phyloP scores from a whole-genome alignment of 2,329 filamentous ascomycete species.

The Pseudopyrenochaeta lycopersici region DNA sequence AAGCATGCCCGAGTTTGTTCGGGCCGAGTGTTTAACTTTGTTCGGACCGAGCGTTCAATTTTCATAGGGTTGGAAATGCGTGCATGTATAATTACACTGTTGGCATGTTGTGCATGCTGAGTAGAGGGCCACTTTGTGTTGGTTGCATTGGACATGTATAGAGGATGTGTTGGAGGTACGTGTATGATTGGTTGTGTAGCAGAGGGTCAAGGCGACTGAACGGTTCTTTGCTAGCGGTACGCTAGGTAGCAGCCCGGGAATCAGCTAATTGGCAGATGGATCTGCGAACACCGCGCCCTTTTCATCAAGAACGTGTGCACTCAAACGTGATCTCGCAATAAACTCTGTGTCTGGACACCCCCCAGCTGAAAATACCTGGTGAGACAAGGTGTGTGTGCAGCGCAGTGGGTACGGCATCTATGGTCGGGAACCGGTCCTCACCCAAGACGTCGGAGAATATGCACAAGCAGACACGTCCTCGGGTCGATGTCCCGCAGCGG shows the following conservation, averaged over 20 bases:
- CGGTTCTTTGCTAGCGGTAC: too few species aligned
- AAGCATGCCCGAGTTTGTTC: neutral
- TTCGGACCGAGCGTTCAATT: neutral
- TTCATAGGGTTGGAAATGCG: too few species aligned
- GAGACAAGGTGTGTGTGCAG: neutral
- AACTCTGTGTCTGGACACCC: neutral
- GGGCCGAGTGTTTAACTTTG: neutral
- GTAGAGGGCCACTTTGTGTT: too few species aligned
- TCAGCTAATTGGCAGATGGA: neutral
- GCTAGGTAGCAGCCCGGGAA: too few species aligned
- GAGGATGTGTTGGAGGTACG: neutral
- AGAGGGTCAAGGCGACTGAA: neutral
- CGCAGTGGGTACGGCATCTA: neutral
- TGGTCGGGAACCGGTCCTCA: neutral
- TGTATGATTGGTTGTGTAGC: neutral
- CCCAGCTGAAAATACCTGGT: neutral
- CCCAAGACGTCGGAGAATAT: slow-evolving; percentile 17
- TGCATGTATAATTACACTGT: neutral
- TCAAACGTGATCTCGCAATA: slow-evolving; percentile 1
- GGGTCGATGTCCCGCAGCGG: neutral
- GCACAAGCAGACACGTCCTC: slow-evolving; percentile 1
- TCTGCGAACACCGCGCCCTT: neutral
- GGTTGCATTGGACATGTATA: neutral
- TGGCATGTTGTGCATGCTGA: neutral
- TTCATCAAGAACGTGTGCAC: neutral